Conservation (phyloP, 352 stramenopile genomes). For the Hyaloperonospora brassicae region DNA sequence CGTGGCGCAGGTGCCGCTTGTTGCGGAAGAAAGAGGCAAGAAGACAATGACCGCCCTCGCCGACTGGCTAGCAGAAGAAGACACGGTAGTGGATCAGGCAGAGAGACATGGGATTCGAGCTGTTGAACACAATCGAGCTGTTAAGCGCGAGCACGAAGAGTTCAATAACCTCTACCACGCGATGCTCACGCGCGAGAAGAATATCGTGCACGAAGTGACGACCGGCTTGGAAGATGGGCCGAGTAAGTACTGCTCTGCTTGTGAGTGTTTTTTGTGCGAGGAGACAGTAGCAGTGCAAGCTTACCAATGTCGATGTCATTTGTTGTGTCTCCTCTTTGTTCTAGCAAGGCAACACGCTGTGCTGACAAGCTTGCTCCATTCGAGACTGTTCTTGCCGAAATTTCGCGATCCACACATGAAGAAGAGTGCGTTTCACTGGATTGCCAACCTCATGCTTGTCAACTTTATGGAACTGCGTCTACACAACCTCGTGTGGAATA, state of each 20-base stretch:
- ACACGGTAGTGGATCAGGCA: constrained; percentile 25
- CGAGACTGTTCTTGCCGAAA: constrained; percentile 56
- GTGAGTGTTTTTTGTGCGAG: neutral
- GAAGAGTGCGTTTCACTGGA: constrained; percentile 60
- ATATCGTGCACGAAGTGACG: constrained; percentile 62
- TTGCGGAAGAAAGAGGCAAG: constrained; percentile 6
- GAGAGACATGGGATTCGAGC: constrained; percentile 30
- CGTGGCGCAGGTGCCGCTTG: constrained; percentile 44
- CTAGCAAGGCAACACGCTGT: constrained; percentile 50
- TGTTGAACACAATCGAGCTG: constrained; percentile 34
- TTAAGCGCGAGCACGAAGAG: constrained; percentile 33
- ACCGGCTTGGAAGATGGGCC: constrained; percentile 67
- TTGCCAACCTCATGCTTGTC: constrained; percentile 67
- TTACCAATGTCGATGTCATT: constrained; percentile 2
- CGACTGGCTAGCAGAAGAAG: constrained; percentile 46
- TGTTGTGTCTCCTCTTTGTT: constrained; percentile 1
- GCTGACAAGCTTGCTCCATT: constrained; percentile 46
- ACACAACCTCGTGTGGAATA: constrained; percentile 80
- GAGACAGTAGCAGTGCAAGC: neutral
- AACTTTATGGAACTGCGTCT: constrained; percentile 80
- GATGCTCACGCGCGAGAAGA: constrained; percentile 65
- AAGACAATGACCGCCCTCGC: constrained; percentile 31
- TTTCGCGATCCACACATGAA: constrained; percentile 45
- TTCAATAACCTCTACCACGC: constrained; percentile 55
- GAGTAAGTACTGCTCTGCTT: constrained; percentile 26